Base-by-base conservation (phyloP, 2,329 filamentous ascomycete species). In the Arthrocladium fulminans region DNA sequence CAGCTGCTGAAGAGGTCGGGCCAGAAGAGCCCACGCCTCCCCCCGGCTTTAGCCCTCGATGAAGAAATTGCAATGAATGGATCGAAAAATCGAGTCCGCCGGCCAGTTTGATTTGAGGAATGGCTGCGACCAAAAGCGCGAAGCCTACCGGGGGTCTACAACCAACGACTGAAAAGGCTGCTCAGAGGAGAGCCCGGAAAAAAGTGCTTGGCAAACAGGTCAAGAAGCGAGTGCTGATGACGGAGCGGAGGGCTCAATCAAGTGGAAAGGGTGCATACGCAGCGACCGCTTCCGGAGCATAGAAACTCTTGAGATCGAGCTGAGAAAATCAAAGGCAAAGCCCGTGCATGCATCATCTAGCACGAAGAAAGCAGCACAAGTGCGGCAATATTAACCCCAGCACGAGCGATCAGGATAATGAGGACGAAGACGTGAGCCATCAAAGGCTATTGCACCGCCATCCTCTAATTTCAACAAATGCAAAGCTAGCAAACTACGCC, bases 51-150 rank as follows among this genome's bases (percentile, higher is more conserved):
- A 5, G 67, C 92, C 0, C 70, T 75, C 0, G 75, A 82, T 0
- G 78, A 84, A 4, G 85, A 94, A 15, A 70, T 92, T 10, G 82
- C 80, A 2, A 95, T 96, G 89, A 90, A 90, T 32, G 90, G 90
- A 0, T 79, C 83, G 0, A 75, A 90, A 22, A 74, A 81, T 42
- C 73, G 89, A 35, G 90, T 96, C 0, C 96, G 94, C 63, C 96
- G 90, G 89, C 89, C 88, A 0, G 74, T 80, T 1, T 86, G 86
- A 0, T 88, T 88, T 80, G 89, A 95, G 63, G 85, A 94, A 53
- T 96, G 88, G 88, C 69, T 96, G 19, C 75, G 82, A 48, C 88
- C 88, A 0, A 82, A 96, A 94, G 69, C 76, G 80, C 49, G 76
- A 83, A 54, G 64, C 79, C 19, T 81, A 78, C 61, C 72, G 56